A percentile compares a stretch with the other conserved stretches of the same genome.
phyloP scores from a whole-genome alignment of 1,139 yeast species.

The Blastobotrys serpentis region DNA sequence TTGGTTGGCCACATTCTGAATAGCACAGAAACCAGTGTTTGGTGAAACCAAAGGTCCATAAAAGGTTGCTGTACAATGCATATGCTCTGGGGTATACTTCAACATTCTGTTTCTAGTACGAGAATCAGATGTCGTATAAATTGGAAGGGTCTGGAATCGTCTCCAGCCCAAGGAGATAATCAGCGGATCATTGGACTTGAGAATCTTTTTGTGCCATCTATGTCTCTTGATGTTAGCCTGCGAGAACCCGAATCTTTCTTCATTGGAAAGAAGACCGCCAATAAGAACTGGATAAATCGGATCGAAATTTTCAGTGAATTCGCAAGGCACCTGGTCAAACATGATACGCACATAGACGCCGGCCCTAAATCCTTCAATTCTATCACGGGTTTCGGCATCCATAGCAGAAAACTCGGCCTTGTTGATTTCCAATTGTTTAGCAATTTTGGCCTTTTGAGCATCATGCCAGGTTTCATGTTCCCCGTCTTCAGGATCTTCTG shows the following conservation, averaged over 20 bases:
- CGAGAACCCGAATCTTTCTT: slow-evolving; percentile 88
- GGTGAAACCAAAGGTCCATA: slow-evolving; percentile 98
- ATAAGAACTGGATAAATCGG: slow-evolving; percentile 82
- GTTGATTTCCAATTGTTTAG: slow-evolving; percentile 92
- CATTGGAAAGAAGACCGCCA: slow-evolving; percentile 90
- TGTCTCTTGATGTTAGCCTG: slow-evolving; percentile 95
- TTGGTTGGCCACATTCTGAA: slow-evolving; percentile 78
- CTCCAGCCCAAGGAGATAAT: slow-evolving; percentile 97
- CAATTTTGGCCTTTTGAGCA: slow-evolving; percentile 93
- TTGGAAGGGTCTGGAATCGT: slow-evolving; percentile 93
- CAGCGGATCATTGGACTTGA: slow-evolving; percentile 94
- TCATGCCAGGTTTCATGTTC: slow-evolving; percentile 95
- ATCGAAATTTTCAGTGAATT: slow-evolving; percentile 80
- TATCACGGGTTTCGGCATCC: slow-evolving; percentile 71
- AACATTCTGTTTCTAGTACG: slow-evolving; percentile 97
- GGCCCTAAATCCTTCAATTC: slow-evolving; percentile 88
- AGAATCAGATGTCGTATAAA: slow-evolving; percentile 94
- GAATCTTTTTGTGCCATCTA: slow-evolving; percentile 96
- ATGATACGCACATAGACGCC: slow-evolving; percentile 93
- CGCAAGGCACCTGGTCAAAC: slow-evolving; percentile 82
- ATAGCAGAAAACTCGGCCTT: slow-evolving; percentile 63
- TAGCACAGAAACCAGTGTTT: slow-evolving; percentile 95
- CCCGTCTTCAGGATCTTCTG: slow-evolving; percentile 65
- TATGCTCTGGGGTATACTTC: slow-evolving; percentile 97
- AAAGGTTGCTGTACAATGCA: slow-evolving; percentile 93